These are phyloP conservation scores for Talaromyces ruber DNA, from an alignment of 495 filamentous ascomycete genomes.

Conservation along the genomic window DNA sequence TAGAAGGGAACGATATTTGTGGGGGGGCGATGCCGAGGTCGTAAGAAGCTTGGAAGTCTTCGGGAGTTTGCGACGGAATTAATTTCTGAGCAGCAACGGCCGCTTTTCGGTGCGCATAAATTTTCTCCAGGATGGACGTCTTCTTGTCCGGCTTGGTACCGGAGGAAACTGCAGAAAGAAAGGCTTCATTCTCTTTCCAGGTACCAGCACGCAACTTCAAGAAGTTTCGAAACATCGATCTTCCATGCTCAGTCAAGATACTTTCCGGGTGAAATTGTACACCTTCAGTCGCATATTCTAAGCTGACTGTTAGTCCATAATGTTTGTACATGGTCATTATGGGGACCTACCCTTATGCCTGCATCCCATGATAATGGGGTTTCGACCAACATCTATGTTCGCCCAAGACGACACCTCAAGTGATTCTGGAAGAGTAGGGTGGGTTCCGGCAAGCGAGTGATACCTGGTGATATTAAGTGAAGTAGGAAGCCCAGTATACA, in stretches of 20 bases:
- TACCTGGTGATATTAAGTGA: slow-evolving; percentile 86
- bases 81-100: slow-evolving; percentile 77
- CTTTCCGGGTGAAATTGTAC: slow-evolving; percentile 98
- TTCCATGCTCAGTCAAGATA: slow-evolving; percentile 84
- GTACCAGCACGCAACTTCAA: slow-evolving; percentile 78
- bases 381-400: slow-evolving; percentile 51
- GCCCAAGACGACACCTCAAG: slow-evolving; percentile 92
- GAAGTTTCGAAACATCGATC: slow-evolving; percentile 87
- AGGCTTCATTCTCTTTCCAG: slow-evolving; percentile 64
- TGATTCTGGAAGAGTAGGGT: slow-evolving; percentile 75
- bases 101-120: slow-evolving; percentile 75
- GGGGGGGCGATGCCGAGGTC: slow-evolving; percentile 77
- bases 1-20: slow-evolving; percentile 70
- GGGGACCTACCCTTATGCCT: slow-evolving; percentile 58
- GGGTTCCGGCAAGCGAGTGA: slow-evolving; percentile 91
- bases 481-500: slow-evolving; percentile 70
- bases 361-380: slow-evolving; percentile 90
- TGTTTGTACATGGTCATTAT: not conserved
- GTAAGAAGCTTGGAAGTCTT: slow-evolving; percentile 82
- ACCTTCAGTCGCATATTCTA: slow-evolving; percentile 46
- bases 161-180: slow-evolving; percentile 4
- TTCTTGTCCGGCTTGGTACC: slow-evolving; percentile 42
- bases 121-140: slow-evolving; percentile 78
- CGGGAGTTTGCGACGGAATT: slow-evolving; percentile 73
- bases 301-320: not conserved